Conservation (phyloP, 768 basidiomycete species). For the Lactarius deliciosus region DNA sequence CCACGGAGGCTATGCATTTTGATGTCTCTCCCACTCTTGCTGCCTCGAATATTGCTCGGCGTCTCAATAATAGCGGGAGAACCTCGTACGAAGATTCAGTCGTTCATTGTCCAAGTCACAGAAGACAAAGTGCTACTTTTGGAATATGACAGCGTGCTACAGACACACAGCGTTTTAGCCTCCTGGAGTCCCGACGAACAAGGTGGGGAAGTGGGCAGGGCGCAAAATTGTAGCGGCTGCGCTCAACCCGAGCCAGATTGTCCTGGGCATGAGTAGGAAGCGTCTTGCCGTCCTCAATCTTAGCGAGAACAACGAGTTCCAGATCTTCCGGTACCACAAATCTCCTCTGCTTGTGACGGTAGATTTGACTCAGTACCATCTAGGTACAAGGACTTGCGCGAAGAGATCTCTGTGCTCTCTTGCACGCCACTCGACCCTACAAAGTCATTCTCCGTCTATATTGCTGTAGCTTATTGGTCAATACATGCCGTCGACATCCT, state of each 20-base stretch:
- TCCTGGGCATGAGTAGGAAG: conserved; percentile 58
- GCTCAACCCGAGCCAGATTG: conserved; percentile 66
- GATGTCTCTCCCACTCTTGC: conserved; percentile 58
- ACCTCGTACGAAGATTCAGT: conserved; percentile 46
- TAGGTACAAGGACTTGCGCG: conserved; percentile 23
- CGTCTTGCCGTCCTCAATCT: conserved; percentile 52
- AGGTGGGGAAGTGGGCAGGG: conserved; percentile 29
- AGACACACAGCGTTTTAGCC: conserved; percentile 43
- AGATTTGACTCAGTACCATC: not conserved
- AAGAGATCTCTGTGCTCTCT: conserved; percentile 71
- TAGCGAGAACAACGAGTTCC: conserved; percentile 41
- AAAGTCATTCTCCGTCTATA: conserved; percentile 46
- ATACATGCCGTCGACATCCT: conserved; percentile 63
- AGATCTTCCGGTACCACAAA: conserved; percentile 36
- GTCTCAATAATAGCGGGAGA: conserved; percentile 29
- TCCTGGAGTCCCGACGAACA: conserved; percentile 41
- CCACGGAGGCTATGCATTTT: conserved; percentile 45
- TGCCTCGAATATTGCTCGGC: conserved; percentile 53
- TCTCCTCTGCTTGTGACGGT: not conserved
- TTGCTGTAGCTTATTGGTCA: conserved; percentile 78
- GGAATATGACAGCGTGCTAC: conserved; percentile 50
- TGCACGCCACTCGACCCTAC: conserved; percentile 54
- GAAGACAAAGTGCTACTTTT: conserved; percentile 53
- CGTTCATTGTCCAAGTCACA: conserved; percentile 74
- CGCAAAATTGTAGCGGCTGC: conserved; percentile 65